phyloP scores from a whole-genome alignment of 2,329 filamentous ascomycete species.

The Ophiostoma novo-ulmi region DNA sequence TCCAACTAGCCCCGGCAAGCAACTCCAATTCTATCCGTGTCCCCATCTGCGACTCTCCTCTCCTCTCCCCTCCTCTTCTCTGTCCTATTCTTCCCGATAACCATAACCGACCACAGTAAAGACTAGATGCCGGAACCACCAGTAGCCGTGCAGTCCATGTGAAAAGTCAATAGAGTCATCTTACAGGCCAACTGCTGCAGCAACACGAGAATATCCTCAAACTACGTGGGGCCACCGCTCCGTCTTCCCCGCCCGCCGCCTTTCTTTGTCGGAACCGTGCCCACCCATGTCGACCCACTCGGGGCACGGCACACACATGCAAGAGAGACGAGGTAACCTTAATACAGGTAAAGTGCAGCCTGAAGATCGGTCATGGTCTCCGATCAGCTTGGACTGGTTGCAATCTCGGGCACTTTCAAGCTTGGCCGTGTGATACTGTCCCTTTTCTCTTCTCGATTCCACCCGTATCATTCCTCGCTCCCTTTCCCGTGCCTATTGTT shows the following conservation, averaged over 20 bases:
- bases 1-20: background rate
- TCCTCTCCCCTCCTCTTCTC: background rate
- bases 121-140: background rate
- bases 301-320: background rate
- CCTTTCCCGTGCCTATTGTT: constrained; percentile 15
- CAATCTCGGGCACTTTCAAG: constrained; percentile 5
- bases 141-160: background rate
- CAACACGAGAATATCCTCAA: background rate
- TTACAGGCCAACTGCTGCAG: background rate
- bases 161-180: background rate
- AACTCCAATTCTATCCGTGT: background rate
- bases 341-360: background rate
- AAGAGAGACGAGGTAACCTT: background rate
- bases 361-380: constrained; percentile 11
- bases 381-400: constrained; percentile 6
- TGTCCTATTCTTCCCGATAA: background rate
- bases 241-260: constrained; percentile 4
- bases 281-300: constrained; percentile 10
- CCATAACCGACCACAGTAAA: background rate
- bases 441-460: background rate
- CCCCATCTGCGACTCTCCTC: background rate
- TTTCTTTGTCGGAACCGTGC: background rate
- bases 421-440: background rate
- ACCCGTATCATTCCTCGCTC: background rate
- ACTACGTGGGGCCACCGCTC: background rate